Evolutionary conservation across 1,284 basidiomycete genomes (phyloP), one percentile per base, ranked within the genome.

Genomic region (Papiliotrema terrestris): DNA sequence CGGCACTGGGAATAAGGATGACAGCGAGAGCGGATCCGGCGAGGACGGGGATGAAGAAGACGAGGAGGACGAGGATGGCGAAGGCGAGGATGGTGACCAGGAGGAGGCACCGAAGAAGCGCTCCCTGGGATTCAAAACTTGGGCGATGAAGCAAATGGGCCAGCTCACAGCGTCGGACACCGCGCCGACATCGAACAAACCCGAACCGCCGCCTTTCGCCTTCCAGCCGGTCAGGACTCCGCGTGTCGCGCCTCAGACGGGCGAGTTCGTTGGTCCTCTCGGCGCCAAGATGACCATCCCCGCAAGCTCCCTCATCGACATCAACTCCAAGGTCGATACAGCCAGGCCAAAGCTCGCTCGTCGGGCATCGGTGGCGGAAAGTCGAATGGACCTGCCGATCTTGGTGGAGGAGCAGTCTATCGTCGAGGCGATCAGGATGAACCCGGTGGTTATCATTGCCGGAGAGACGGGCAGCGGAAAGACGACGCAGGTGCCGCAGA

Each of bases 401-500:
- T 83, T 93, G 8, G 85, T 87, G 14, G 94, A 98, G 73, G 96
- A 99, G 69, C 93, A 98, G 69, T 82, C 84, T 3, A 92, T 99
- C 52, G 88, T 98, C 82, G 92, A 96, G 69, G 85, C 91, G 2
- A 86, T 99, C 49, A 77, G 92, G 55, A 80, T 97, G 52, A 86
- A 98, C 69, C 84, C 88, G 3, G 84, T 88, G 13, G 83, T 85
- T 17, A 81, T 88, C 49, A 82, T 89, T 45, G 88, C 86, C 62
- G 87, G 87, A 74, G 86, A 88, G 73, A 99, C 96, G 6, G 96
- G 96, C 56, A 95, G 91, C 68, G 96, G 96, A 49, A 99, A 98
- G 78, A 98, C 96, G 1, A 99, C 96, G 0, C 96, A 98, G 74
- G 86, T 98, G 1, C 96, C 96, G 3, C 96, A 98, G 72, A 88